Evolutionary conservation across 2,329 filamentous ascomycete genomes (phyloP).

Genomic region (Fusarium coicis): DNA sequence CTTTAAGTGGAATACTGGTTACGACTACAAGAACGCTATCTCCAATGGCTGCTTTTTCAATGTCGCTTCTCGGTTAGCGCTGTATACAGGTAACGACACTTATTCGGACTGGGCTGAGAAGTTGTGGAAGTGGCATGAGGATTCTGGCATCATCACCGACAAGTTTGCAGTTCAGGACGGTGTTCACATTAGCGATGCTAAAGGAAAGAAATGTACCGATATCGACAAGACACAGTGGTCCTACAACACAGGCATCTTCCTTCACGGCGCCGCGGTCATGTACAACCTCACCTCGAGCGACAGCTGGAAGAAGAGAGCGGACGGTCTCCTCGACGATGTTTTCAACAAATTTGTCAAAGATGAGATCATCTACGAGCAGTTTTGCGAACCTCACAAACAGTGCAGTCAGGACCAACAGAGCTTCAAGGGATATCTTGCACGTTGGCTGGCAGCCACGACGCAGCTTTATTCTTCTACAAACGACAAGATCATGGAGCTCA

Average conservation of each 20-base stretch:
- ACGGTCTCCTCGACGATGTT: conserved; percentile 66
- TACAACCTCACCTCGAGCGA: conserved; percentile 66
- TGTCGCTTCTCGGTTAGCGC: conserved; percentile 75
- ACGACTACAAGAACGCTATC: conserved; percentile 75
- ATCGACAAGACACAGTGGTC: conserved; percentile 72
- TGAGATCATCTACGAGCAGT: conserved; percentile 70
- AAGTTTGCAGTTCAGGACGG: conserved; percentile 67
- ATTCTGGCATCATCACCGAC: conserved; percentile 65
- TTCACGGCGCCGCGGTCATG: conserved; percentile 71
- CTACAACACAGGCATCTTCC: conserved; percentile 75
- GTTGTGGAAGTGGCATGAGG: conserved; percentile 73
- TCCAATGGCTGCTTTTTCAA: conserved; percentile 78
- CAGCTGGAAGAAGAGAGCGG: conserved; percentile 67
- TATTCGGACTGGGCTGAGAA: conserved; percentile 81
- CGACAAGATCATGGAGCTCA: conserved; percentile 60
- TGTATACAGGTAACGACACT: conserved; percentile 82
- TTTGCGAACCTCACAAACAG: conserved; percentile 69
- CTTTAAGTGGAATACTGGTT: conserved; percentile 79
- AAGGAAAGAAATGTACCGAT: conserved; percentile 62
- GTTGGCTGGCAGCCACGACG: conserved; percentile 70
- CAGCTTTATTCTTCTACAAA: conserved; percentile 65
- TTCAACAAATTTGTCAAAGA: conserved; percentile 64
- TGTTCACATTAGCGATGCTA: conserved; percentile 50
- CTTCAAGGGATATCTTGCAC: conserved; percentile 80
- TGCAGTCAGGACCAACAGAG: conserved; percentile 79